Percentiles rank a stretch among this genome's conserved stretches.
These are phyloP conservation scores for Coprinopsis cinerea DNA, from an alignment of 768 basidiomycete species.

Conservation along the genomic window DNA sequence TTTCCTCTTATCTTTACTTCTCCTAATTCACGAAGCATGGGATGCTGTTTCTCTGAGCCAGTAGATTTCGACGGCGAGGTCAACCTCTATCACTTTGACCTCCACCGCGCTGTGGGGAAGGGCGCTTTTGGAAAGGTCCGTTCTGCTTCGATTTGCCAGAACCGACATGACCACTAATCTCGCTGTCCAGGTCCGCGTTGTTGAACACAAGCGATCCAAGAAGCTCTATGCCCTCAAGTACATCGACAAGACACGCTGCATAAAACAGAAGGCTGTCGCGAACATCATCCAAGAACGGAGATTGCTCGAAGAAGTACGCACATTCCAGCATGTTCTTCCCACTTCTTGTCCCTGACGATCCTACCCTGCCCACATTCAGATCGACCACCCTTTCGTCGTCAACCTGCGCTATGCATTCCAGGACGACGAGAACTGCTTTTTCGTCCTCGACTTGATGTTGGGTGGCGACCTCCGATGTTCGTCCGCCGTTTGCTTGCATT, in stretches of 20 bases:
- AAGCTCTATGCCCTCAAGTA: conserved; percentile 95
- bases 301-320: conserved; percentile 80
- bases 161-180: conserved; percentile 4
- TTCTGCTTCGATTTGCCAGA: conserved; percentile 6
- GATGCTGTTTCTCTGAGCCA: conserved; percentile 65
- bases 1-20: too few species aligned
- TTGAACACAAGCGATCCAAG: conserved; percentile 92
- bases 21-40: conserved; percentile 47
- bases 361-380: conserved; percentile 36
- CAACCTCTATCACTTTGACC: conserved; percentile 94
- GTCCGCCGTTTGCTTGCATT: conserved; percentile 23
- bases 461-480: conserved; percentile 90
- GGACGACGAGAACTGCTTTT: conserved; percentile 96
- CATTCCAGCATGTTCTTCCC: conserved; percentile 1
- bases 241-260: conserved; percentile 92
- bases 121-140: conserved; percentile 97
- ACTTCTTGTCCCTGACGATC: conserved; percentile 3
- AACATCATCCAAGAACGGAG: conserved; percentile 94
- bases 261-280: conserved; percentile 85
- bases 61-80: conserved; percentile 83
- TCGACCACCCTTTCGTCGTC: conserved; percentile 86
- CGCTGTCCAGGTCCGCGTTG: conserved; percentile 75
- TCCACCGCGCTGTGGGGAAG: conserved; percentile 92
- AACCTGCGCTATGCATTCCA: conserved; percentile 95
- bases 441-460: conserved; percentile 94